Conservation (phyloP, 495 filamentous ascomycete species). For the Penicillium egyptiacum region DNA sequence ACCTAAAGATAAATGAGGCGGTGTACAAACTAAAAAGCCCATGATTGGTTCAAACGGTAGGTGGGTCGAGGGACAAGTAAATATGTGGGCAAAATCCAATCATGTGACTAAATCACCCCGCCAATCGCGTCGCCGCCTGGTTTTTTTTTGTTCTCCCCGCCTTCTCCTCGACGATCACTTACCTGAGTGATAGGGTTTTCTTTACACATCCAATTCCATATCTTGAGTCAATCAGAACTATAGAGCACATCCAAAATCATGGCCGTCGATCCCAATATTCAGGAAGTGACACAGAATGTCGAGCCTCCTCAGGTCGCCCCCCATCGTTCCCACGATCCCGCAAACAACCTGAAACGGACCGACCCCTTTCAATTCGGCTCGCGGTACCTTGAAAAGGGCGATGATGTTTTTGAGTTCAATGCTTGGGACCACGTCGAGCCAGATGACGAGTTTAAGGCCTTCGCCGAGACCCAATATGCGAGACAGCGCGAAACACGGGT, state of each 20-base stretch:
- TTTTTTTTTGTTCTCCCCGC: conserved; percentile 17
- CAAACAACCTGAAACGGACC: conserved; percentile 68
- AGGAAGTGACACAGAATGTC: conserved; percentile 44
- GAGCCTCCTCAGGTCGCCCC: conserved; percentile 43
- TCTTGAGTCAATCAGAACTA: neutral
- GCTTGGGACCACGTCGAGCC: conserved; percentile 96
- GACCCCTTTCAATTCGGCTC: conserved; percentile 96
- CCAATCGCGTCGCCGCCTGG: conserved; percentile 7
- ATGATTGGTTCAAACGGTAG: neutral
- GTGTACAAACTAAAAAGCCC: accelerated
- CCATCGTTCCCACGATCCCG: conserved; percentile 53
- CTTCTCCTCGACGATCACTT: conserved; percentile 4
- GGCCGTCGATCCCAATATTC: conserved; percentile 23
- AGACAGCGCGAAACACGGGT: conserved; percentile 82
- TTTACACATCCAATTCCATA: neutral
- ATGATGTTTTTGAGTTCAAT: conserved; percentile 93
- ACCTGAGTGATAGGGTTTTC: neutral
- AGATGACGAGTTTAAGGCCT: conserved; percentile 77
- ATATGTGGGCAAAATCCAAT: neutral
- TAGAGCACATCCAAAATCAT: conserved; percentile 18
- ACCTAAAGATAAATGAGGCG: neutral
- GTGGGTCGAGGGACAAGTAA: neutral
- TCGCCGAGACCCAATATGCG: conserved; percentile 75
- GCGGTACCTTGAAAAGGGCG: conserved; percentile 73
- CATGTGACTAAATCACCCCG: conserved; percentile 4